Evolutionary conservation across 345 rosid genomes (phyloP), one percentile per base, ranked within the genome.

Genomic region (Euphorbia pulcherrima): DNA sequence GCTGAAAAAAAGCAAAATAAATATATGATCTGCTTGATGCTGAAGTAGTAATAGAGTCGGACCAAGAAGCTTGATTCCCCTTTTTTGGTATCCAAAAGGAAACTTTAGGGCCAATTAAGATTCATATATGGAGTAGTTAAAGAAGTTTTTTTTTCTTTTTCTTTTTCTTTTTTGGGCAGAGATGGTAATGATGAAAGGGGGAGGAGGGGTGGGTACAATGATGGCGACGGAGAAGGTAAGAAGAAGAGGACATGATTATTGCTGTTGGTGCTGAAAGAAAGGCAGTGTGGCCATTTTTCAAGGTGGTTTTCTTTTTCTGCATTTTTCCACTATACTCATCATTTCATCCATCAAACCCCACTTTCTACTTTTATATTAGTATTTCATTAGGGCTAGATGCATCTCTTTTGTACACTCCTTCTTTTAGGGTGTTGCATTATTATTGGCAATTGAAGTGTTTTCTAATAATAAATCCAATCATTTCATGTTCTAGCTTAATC

Each of bases 31-130:
- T n/a, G n/a, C n/a, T n/a, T n/a, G n/a, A n/a, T n/a, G n/a, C n/a
- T n/a, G n/a, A n/a, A n/a, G n/a, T n/a, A n/a, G n/a, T n/a, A n/a
- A 44, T 44, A 8, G 6, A 20, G 17, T 47, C 51, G 54, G 54
- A 50, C 54, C 54, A 50, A 50, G 54, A 20, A 18, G 54, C 54
- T 50, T 50, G 54, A 50, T 50, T 50, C 54, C 54, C 54, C 54
- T 50, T 50, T 48, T 48, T 47, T 5, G 10, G 6, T 39, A 2
- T 7, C 10, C 48, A 13, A 44, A 44, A 44, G 48, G 48, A 44
- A 44, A 44, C 48, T 33, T 33, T 33, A 2, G 37, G 37, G 37
- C 7, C 7, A 33, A 33, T 33, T 33, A 33, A 7, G 37, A 33
- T 33, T 33, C 4, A 33, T 33, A 7, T 33, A 2, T 33, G 37